Percentiles rank a stretch among this genome's conserved stretches.
These are phyloP conservation scores for Croton setiger DNA, from an alignment of 441 rosid genomes.

Conservation along the genomic window DNA sequence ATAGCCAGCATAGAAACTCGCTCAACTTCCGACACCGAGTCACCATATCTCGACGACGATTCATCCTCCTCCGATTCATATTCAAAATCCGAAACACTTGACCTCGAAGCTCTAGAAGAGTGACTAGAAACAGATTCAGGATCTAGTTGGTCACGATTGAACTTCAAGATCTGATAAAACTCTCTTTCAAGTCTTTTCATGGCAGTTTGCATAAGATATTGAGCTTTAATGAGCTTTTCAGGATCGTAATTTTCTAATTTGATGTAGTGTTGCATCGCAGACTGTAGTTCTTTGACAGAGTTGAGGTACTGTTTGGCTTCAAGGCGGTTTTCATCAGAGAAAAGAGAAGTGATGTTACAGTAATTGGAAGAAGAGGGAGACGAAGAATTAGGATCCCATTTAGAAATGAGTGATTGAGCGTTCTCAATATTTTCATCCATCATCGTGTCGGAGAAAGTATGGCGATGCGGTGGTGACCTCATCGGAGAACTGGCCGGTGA, in stretches of 20 bases:
- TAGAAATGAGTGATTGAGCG: slow-evolving; percentile 38
- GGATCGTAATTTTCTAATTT: slow-evolving; percentile 30
- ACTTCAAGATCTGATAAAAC: slow-evolving; percentile 51
- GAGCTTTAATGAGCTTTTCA: slow-evolving; percentile 47
- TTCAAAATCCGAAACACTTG: slow-evolving; percentile 28
- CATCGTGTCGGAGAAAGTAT: slow-evolving; percentile 40
- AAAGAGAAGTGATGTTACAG: slow-evolving; percentile 35
- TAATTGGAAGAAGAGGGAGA: slow-evolving; percentile 18
- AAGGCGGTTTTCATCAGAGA: slow-evolving; percentile 33
- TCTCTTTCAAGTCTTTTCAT: slow-evolving; percentile 68
- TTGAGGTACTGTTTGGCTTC: slow-evolving; percentile 51
- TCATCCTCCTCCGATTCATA: slow-evolving; percentile 33
- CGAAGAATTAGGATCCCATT: slow-evolving; percentile 32
- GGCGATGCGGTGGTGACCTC: slow-evolving; percentile 31
- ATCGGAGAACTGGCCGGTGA: slow-evolving; percentile 32
- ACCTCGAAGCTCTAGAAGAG: slow-evolving; percentile 38
- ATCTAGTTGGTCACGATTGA: slow-evolving; percentile 33
- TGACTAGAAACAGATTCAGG: slow-evolving; percentile 50
- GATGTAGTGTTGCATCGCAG: slow-evolving; percentile 45
- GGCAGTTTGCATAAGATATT: slow-evolving; percentile 56
- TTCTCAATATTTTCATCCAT: slow-evolving; percentile 40
- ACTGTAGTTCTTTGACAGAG: slow-evolving; percentile 39
- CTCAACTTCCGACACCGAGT: slow-evolving; percentile 28
- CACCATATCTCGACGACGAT: slow-evolving; percentile 10
- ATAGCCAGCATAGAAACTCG: slow-evolving; percentile 36